Evolutionary conservation across 148 eudicot species (phyloP).

Genomic region (Vaccinium corymbosum): DNA sequence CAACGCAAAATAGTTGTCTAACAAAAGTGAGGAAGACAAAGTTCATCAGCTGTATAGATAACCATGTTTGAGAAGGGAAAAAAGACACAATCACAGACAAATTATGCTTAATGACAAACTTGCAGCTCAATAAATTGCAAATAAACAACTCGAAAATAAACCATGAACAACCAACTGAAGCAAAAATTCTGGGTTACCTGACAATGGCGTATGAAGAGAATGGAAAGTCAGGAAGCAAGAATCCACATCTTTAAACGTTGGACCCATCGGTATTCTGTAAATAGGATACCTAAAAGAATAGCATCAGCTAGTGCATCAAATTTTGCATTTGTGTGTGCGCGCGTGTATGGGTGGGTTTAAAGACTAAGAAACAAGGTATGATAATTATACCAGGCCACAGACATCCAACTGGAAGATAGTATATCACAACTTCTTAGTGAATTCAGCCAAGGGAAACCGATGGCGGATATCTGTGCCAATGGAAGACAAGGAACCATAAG

Average conservation of each 20-base stretch:
- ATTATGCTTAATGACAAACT: not conserved
- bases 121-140: not conserved
- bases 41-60: not conserved
- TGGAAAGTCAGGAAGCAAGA: conserved; percentile 91
- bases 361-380: not conserved
- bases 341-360: not conserved
- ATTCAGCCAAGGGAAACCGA: conserved; percentile 54
- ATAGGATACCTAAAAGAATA: conserved; percentile 71
- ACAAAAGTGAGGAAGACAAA: not conserved
- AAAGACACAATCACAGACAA: not conserved
- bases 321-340: not conserved
- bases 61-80: not conserved
- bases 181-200: conserved; percentile 36
- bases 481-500: conserved; percentile 8
- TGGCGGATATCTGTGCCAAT: conserved; percentile 48
- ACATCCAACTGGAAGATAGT: conserved; percentile 68
- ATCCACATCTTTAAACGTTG: conserved; percentile 71
- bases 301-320: conserved; percentile 7
- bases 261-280: conserved; percentile 83
- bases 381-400: conserved; percentile 79
- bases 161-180: not conserved
- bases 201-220: conserved; percentile 53
- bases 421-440: conserved; percentile 76
- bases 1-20: not conserved
- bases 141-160: not conserved